Percentiles rank a stretch among this genome's conserved stretches.
phyloP scores from a whole-genome alignment of 768 basidiomycete species.

The Psilocybe tampanensis region DNA sequence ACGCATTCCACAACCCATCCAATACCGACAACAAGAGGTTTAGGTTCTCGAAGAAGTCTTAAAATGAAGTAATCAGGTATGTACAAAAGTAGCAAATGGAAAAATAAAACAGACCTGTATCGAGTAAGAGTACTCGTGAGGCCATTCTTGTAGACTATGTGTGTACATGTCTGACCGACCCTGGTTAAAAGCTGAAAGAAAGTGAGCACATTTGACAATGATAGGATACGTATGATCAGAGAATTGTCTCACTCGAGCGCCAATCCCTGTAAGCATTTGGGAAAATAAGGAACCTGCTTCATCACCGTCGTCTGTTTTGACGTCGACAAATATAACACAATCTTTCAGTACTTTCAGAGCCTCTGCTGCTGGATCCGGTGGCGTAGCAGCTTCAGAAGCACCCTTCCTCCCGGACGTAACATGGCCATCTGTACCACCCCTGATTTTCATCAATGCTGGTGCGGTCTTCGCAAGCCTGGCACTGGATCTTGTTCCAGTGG shows the following conservation, averaged over 20 bases:
- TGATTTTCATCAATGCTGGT: conserved; percentile 16
- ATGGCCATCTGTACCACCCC: conserved; percentile 15
- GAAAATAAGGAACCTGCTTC: conserved; percentile 82
- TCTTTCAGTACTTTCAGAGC: conserved; percentile 63
- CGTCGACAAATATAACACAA: conserved; percentile 86
- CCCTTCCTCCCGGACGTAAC: conserved; percentile 24
- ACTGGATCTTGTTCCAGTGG: conserved; percentile 28
- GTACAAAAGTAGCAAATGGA: neutral
- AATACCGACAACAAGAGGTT: conserved; percentile 80
- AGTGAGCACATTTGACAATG: neutral
- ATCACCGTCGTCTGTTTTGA: conserved; percentile 81
- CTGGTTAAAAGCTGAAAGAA: conserved; percentile 56
- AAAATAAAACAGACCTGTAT: conserved; percentile 53
- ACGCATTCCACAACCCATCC: conserved; percentile 90
- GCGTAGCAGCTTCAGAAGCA: conserved; percentile 14
- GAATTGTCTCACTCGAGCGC: conserved; percentile 68
- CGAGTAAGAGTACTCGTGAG: conserved; percentile 70
- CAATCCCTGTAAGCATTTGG: conserved; percentile 79
- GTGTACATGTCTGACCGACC: conserved; percentile 75
- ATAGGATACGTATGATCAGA: neutral
- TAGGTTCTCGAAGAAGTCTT: conserved; percentile 61
- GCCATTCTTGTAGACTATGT: conserved; percentile 87
- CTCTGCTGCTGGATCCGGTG: conserved; percentile 28
- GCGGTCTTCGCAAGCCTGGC: conserved; percentile 34
- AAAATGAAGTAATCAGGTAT: conserved; percentile 23